A percentile compares a stretch with the other conserved stretches of the same genome.
Conservation (phyloP, 805 yeast species). For the Kuraishia cidri region DNA sequence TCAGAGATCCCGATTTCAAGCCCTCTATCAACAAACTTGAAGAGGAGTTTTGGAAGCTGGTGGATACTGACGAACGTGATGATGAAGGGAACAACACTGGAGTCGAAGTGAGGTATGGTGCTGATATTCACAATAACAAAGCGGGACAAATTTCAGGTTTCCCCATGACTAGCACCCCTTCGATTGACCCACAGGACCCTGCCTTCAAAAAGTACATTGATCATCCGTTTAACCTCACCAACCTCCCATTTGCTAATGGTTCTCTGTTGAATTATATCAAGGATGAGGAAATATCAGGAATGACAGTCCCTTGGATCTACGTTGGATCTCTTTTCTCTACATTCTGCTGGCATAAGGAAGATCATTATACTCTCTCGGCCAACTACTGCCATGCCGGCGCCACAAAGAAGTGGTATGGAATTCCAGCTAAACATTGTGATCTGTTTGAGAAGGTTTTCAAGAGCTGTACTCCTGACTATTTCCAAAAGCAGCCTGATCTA, state of each 20-base stretch:
- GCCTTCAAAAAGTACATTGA: constrained; percentile 26
- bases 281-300: constrained; percentile 71
- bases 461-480: constrained; percentile 68
- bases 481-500: constrained; percentile 78
- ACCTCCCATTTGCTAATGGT: constrained; percentile 60
- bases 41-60: constrained; percentile 53
- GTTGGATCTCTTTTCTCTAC: constrained; percentile 86
- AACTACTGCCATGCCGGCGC: constrained; percentile 89
- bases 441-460: constrained; percentile 59
- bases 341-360: constrained; percentile 96
- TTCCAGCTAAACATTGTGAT: constrained; percentile 60
- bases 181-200: constrained; percentile 9
- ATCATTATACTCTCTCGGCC: constrained; percentile 84
- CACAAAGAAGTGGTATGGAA: constrained; percentile 90
- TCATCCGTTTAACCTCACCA: constrained; percentile 72
- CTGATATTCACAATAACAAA: constrained; percentile 64
- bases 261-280: constrained; percentile 57
- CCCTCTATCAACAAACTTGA: constrained; percentile 43
- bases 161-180: constrained; percentile 36
- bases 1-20: constrained; percentile 15
- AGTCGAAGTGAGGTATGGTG: constrained; percentile 70
- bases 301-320: constrained; percentile 94
- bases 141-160: constrained; percentile 71
- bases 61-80: constrained; percentile 23
- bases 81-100: constrained; percentile 27